These are phyloP conservation scores for Pythium guiyangense DNA, from an alignment of 352 stramenopile genomes.

Conservation along the genomic window DNA sequence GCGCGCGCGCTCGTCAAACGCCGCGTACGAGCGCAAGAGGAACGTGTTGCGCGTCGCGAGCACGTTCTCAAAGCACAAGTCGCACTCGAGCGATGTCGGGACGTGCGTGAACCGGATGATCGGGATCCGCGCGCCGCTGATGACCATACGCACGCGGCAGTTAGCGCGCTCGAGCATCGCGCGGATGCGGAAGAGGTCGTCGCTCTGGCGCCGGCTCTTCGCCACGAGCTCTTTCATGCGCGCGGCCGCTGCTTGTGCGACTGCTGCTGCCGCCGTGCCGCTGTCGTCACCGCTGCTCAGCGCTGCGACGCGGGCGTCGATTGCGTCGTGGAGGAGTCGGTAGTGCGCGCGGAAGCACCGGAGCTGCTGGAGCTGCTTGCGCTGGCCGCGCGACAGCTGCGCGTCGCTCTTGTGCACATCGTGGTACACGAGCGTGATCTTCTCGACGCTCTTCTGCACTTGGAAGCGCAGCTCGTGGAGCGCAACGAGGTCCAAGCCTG, in stretches of 20 bases:
- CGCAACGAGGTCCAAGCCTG: conserved; percentile 20
- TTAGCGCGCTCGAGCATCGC: conserved; percentile 37
- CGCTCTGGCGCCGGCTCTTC: conserved; percentile 27
- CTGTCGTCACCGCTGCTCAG: conserved; percentile 8
- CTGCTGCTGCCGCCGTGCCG: conserved; percentile 2
- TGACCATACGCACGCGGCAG: conserved; percentile 60
- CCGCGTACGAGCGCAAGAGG: conserved; percentile 73
- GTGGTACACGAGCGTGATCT: conserved; percentile 35
- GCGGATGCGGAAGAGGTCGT: conserved; percentile 50
- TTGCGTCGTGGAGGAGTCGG: conserved; percentile 24
- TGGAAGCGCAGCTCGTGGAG: conserved; percentile 40
- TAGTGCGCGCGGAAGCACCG: conserved; percentile 43
- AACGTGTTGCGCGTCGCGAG: conserved; percentile 76
- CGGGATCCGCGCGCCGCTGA: conserved; percentile 66
- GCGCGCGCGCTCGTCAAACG: conserved; percentile 68
- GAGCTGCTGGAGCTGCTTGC: conserved; percentile 32
- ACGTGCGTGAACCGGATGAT: conserved; percentile 76
- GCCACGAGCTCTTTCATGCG: conserved; percentile 34
- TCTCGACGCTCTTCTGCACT: conserved; percentile 44
- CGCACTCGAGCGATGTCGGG: conserved; percentile 56
- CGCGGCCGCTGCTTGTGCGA: conserved; percentile 10
- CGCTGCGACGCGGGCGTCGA: conserved; percentile 20
- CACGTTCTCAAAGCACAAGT: conserved; percentile 84
- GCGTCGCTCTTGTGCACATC: conserved; percentile 17
- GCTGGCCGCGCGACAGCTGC: not conserved